phyloP scores from a whole-genome alignment of 345 rosid species.

The Salix brachista region DNA sequence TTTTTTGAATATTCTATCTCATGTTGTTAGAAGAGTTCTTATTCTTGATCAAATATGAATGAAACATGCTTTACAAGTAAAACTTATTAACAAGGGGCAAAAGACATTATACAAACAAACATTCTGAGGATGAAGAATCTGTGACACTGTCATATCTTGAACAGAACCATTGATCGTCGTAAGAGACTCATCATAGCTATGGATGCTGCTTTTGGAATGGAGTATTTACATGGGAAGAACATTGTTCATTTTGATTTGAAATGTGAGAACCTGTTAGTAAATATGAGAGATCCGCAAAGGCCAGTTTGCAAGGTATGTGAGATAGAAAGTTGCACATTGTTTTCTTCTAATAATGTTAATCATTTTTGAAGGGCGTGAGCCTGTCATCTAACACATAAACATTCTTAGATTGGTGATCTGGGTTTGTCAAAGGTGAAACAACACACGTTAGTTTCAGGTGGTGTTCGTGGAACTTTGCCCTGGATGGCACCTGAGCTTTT shows the following conservation, averaged over 20 bases:
- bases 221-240: constrained; percentile 93
- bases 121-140: constrained; percentile 5
- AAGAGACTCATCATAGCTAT: constrained; percentile 96
- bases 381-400: constrained; percentile 12
- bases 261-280: constrained; percentile 92
- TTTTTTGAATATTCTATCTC: constrained; percentile 2
- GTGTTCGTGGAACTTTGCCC: constrained; percentile 97
- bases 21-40: not conserved
- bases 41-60: not conserved
- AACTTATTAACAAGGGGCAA: constrained; percentile 12
- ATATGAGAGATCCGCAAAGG: constrained; percentile 99
- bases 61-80: not conserved
- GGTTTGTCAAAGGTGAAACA: constrained; percentile 96
- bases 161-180: constrained; percentile 96
- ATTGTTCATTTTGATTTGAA: constrained; percentile 97
- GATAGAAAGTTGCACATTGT: not conserved
- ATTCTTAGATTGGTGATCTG: constrained; percentile 82
- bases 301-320: constrained; percentile 85
- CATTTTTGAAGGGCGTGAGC: not conserved
- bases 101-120: not conserved
- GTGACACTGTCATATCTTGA: constrained; percentile 22
- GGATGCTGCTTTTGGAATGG: constrained; percentile 99
- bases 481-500: constrained; percentile 99
- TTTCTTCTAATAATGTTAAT: not conserved
- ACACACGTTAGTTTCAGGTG: constrained; percentile 91